Evolutionary conservation across 2,329 filamentous ascomycete species (phyloP), one percentile per base, ranked within the genome.

Genomic region (Alternaria arborescens): DNA sequence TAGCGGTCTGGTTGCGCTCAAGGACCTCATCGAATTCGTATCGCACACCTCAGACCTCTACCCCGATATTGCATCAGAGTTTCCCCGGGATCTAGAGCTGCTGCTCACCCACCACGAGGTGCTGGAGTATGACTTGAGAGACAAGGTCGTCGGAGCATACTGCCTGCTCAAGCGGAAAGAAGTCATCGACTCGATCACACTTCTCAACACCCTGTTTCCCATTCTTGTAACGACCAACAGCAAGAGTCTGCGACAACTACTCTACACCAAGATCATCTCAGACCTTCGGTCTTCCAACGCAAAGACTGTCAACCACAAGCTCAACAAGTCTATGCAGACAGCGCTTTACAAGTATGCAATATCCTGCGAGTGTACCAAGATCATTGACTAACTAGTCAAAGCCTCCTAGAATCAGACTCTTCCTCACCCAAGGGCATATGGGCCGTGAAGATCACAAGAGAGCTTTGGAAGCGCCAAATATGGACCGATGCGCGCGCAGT

Each of bases 401-500:
- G 46, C 78, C 85, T 98, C 24, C 87, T 98, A 44, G 92, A 92
- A 16, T 91, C 91, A 4, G 94, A 99, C 77, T 88, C 91, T 42
- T 85, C 91, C 8, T 96, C 93, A 0, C 86, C 92, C 1, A 95
- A 97, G 73, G 93, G 91, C 4, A 85, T 99, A 51, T 99, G 95
- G 95, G 93, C 95, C 4, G 93, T 97, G 62, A 97, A 97, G 79
- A 87, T 99, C 66, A 97, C 94, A 4, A 87, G 94, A 64, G 95
- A 99, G 82, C 83, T 99, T 74, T 99, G 95, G 95, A 97, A 94
- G 80, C 87, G 94, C 47, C 94, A 97, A 71, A 89, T 98, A 65
- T 99, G 95, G 95, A 93, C 91, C 10, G 95, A 99, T 72, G 88
- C 93, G 2, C 95, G 94, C 77, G 89, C 94, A 0, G 95, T 98